A percentile compares a stretch with the other conserved stretches of the same genome.
Conservation (phyloP, 2,329 filamentous ascomycete species). For the Talaromyces atroroseus region DNA sequence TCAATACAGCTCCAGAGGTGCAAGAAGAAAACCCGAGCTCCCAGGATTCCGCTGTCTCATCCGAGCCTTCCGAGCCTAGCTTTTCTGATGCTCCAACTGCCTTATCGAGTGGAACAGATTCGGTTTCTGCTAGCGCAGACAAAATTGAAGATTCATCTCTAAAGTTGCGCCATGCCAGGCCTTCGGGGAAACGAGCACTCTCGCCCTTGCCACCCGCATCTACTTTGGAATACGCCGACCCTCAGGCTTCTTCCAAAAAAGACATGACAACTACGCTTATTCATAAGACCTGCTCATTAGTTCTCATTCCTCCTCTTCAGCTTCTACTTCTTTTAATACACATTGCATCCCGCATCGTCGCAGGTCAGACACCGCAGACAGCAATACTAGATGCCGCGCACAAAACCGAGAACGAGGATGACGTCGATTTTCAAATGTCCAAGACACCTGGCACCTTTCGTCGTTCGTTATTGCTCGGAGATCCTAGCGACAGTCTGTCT, state of each 20-base stretch:
- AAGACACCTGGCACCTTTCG: constrained; percentile 23
- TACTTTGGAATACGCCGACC: constrained; percentile 52
- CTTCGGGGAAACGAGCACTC: constrained; percentile 52
- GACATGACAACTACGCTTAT: constrained; percentile 61
- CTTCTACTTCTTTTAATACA: constrained; percentile 73
- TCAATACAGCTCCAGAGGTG: neutral
- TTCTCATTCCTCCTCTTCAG: constrained; percentile 74
- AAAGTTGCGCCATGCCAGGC: neutral
- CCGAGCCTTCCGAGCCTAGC: neutral
- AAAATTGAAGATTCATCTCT: neutral
- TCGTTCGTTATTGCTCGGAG: neutral
- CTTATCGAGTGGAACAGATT: neutral
- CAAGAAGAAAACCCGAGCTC: constrained; percentile 17
- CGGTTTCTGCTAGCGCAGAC: neutral
- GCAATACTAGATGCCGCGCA: constrained; percentile 5
- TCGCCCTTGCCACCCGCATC: constrained; percentile 65
- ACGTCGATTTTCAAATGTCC: constrained; percentile 36
- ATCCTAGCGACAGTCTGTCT: constrained; percentile 2
- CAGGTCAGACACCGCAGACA: constrained; percentile 24
- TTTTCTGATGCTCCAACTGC: neutral
- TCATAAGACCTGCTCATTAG: constrained; percentile 68
- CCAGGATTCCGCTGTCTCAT: constrained; percentile 35
- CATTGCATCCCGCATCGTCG: constrained; percentile 69
- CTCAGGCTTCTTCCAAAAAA: constrained; percentile 41
- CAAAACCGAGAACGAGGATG: constrained; percentile 16